Base-by-base conservation (phyloP, 495 filamentous ascomycete genomes). In the Penicillium canariense region DNA sequence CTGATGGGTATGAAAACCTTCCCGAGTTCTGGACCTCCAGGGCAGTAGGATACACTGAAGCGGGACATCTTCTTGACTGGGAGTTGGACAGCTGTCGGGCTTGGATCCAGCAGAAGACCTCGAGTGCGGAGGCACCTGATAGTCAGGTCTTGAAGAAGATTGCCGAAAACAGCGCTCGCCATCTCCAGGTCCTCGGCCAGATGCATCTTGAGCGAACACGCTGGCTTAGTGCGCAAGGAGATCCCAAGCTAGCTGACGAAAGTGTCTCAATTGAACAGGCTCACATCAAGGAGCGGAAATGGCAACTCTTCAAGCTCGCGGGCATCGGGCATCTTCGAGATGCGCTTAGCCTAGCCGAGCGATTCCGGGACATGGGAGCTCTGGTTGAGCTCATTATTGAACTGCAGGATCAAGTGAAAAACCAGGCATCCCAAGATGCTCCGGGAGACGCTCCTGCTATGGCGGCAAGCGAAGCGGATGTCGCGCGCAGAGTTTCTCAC, bases 1-100 rank as follows among this genome's bases (percentile, higher is more conserved):
- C 71, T 5, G 63, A 68, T 30, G 74, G 77, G 32, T 89, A 85
- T 62, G 73, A 84, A 27, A 82, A 74, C 4, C 75, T 96, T 15
- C 84, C 87, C 15, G 83, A 88, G 42, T 84, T 88, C 50, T 97
- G 92, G 92, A 95, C 89, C 4, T 88, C 87, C 9, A 60, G 65
- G 20, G 60, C 48, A 39, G 67, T 74, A 40, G 67, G 68, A 10
- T 78, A 77, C 51, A 60, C 64, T 31, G 75, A 77, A 56, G 83
- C 79, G 22, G 71, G 76, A 2, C 83, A 84, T 43, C 50, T 78
- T 18, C 62, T 78, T 39, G 71, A 78, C 47, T 62, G 73, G 45
- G 72, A 78, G 48, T 65, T 77, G 14, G 75, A 76, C 26, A 76
- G 67, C 34, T 71, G 68, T 58, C 72, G 68, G 20, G 64, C 67